Evolutionary conservation across 2,329 filamentous ascomycete species (phyloP).

Genomic region (Xylaria sp.): DNA sequence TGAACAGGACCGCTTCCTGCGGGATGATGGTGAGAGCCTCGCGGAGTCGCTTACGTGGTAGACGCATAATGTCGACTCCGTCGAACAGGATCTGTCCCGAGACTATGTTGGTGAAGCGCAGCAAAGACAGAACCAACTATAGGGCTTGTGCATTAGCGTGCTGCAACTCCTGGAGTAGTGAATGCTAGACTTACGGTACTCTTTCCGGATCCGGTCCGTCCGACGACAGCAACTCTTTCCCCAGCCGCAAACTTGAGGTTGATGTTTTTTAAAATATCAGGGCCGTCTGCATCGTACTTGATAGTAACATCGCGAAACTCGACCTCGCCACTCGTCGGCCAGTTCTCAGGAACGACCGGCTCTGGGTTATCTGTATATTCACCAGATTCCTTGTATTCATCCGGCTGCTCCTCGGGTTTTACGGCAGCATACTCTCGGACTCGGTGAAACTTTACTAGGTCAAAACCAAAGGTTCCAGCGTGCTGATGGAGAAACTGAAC

Average conservation of each 20-base stretch:
- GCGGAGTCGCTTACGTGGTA: slow-evolving; percentile 54
- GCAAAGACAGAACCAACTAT: slow-evolving; percentile 54
- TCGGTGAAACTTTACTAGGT: slow-evolving; percentile 46
- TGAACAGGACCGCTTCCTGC: slow-evolving; percentile 61
- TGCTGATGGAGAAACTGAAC: slow-evolving; percentile 25
- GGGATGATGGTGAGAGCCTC: slow-evolving; percentile 61
- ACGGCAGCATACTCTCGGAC: slow-evolving; percentile 53
- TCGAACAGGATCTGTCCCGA: slow-evolving; percentile 58
- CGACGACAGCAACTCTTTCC: slow-evolving; percentile 77
- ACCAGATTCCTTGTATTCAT: slow-evolving; percentile 44
- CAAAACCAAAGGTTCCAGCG: not conserved
- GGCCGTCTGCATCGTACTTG: slow-evolving; percentile 49
- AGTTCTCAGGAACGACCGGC: slow-evolving; percentile 44
- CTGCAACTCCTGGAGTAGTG: not conserved
- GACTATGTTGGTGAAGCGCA: slow-evolving; percentile 56
- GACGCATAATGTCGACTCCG: slow-evolving; percentile 56
- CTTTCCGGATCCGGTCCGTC: slow-evolving; percentile 82
- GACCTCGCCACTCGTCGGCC: slow-evolving; percentile 51
- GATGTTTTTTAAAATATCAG: slow-evolving; percentile 53
- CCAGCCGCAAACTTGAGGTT: slow-evolving; percentile 62
- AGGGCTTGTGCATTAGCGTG: slow-evolving; percentile 12
- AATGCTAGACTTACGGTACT: slow-evolving; percentile 63
- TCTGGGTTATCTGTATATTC: slow-evolving; percentile 45
- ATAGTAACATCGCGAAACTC: slow-evolving; percentile 56
- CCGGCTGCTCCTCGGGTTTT: slow-evolving; percentile 48